Base-by-base conservation (phyloP, 2,329 filamentous ascomycete species). In the Dactylellina leptospora region DNA sequence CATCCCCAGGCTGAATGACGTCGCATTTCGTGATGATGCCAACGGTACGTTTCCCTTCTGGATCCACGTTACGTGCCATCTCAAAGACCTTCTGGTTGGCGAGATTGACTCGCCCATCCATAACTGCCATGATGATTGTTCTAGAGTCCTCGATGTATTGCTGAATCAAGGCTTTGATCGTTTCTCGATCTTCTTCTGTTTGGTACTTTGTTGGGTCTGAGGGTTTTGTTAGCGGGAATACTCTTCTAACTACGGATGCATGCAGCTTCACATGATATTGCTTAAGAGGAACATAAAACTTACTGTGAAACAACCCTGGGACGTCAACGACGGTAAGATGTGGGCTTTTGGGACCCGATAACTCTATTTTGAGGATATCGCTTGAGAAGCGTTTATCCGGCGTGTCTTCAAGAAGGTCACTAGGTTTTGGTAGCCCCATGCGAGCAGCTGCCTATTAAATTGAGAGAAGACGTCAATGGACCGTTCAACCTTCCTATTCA, bases 1-100 rank as follows among this genome's bases (percentile, higher is more conserved):
- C 75, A 23, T 75, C 75, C 38, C 76, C 76, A 1, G 59, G 25
- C 27, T 76, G 73, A 6, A 77, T 59, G n/a, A 74, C 73, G 38
- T 77, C 76, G 11, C 75, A 76, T 48, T 77, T 77, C 25, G 76
- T 77, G 2, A 77, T 68, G 25, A 77, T 73, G 40, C 76, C 76
- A 9, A 77, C 73, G 2, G 76, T 77, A 11, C 76, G 76, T 11
- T 40, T 44, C 1, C 76, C 76, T 30, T 71, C 73, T 1, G 74
- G 75, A n/a, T 77, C 75, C 1, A 75, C 76, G 10, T 59, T 54
- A 4, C 75, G 75, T 4, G 75, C 75, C 40, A 77, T 60, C 8
- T 56, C 58, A 22, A 76, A 76, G 8, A 77, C 75, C 28, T 76
- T 75, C 48, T 77, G 76, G 42, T 77, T 77, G 4, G 76, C 76